Conservation (phyloP, 768 basidiomycete genomes). For the Gyrodon lividus region DNA sequence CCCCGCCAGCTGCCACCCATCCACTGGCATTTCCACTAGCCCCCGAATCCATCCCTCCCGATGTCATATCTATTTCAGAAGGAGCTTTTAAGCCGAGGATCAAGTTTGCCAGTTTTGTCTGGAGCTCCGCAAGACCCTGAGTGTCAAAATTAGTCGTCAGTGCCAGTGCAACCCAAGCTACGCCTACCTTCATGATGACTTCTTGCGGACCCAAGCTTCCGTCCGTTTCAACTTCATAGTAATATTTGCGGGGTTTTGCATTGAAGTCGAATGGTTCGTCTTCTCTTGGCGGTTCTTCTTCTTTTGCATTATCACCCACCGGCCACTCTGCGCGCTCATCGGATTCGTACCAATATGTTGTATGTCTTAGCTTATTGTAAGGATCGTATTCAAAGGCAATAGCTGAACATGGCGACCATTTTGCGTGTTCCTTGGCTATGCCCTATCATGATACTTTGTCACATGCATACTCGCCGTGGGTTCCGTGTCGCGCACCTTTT, state of each 20-base stretch:
- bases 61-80: conserved; percentile 51
- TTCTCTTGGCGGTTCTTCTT: conserved; percentile 79
- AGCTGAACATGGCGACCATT: conserved; percentile 97
- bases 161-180: background rate
- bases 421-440: conserved; percentile 97
- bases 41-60: conserved; percentile 35
- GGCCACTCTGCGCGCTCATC: conserved; percentile 90
- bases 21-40: conserved; percentile 20
- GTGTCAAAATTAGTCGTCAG: background rate
- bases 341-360: conserved; percentile 90
- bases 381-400: conserved; percentile 98
- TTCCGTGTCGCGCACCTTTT: conserved; percentile 63
- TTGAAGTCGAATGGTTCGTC: conserved; percentile 85
- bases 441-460: conserved; percentile 53
- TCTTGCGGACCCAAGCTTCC: conserved; percentile 88
- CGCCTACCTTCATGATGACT: conserved; percentile 75
- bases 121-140: conserved; percentile 75
- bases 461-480: background rate
- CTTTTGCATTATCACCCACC: conserved; percentile 76
- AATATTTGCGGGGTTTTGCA: conserved; percentile 87
- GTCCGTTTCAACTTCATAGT: conserved; percentile 92
- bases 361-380: conserved; percentile 94
- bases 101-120: conserved; percentile 77
- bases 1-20: conserved; percentile 24
- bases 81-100: conserved; percentile 71